Conservation (phyloP, 305 asterid species). For the Rubia peregrina region DNA sequence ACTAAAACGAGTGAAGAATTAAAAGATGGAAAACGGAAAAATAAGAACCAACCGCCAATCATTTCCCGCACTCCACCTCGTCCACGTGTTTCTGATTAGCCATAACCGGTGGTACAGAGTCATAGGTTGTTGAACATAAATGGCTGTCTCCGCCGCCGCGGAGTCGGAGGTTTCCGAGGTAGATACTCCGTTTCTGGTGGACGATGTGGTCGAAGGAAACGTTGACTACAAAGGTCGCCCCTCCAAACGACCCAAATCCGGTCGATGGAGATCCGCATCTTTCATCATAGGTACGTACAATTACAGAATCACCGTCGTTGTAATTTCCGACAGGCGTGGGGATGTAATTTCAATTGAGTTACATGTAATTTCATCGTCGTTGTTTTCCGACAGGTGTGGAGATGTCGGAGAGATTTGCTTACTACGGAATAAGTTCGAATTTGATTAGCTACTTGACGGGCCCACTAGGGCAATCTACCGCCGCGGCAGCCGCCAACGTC, state of each 20-base stretch:
- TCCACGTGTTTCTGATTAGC: not conserved
- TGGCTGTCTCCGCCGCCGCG: not conserved
- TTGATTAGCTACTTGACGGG: constrained; percentile 64
- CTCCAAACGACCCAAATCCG: constrained; percentile 22
- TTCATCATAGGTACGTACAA: constrained; percentile 21
- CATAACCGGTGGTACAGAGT: not conserved
- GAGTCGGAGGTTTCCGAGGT: not conserved
- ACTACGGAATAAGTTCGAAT: constrained; percentile 60
- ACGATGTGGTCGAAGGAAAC: constrained; percentile 15
- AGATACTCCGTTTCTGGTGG: not conserved
- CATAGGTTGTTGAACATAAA: not conserved
- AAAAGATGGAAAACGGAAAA: no score
- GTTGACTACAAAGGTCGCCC: constrained; percentile 26
- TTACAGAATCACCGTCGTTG: not conserved
- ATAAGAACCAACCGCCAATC: not conserved
- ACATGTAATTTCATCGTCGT: not conserved
- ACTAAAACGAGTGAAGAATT: no score
- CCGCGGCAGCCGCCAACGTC: constrained; percentile 56
- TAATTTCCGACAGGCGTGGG: no score
- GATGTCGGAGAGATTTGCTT: constrained; percentile 72
- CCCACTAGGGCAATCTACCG: constrained; percentile 63
- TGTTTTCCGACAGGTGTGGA: constrained; percentile 38
- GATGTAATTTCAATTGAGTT: not conserved
- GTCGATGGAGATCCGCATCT: constrained; percentile 31
- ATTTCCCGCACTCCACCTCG: not conserved